These are phyloP conservation scores for Leccinum pachyderme DNA, from an alignment of 1,284 basidiomycete species.

Conservation along the genomic window DNA sequence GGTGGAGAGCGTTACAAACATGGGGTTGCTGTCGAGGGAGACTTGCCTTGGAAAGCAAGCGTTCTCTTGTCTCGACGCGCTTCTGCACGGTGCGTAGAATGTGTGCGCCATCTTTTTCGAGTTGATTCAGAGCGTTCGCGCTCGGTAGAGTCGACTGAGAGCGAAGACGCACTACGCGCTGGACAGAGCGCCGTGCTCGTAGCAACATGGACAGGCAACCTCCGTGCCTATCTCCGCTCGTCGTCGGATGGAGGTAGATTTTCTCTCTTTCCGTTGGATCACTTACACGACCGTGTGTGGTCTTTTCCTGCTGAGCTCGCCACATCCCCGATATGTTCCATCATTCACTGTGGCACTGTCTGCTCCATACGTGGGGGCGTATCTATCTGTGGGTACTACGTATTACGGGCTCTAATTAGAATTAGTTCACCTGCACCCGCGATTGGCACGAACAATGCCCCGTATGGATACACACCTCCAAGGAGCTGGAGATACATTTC, in stretches of 20 bases:
- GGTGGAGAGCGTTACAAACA: background rate
- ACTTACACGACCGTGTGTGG: too few relatives aligned
- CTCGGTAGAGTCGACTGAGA: conserved; percentile 11
- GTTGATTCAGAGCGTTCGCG: conserved; percentile 17
- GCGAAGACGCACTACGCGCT: conserved; percentile 7
- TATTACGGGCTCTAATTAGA: background rate
- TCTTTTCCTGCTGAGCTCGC: too few relatives aligned
- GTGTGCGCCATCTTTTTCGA: conserved; percentile 34
- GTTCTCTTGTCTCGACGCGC: conserved; percentile 29
- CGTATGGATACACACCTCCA: background rate
- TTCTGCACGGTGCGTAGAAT: conserved; percentile 36
- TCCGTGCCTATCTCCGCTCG: too few relatives aligned
- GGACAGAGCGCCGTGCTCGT: conserved; percentile 13
- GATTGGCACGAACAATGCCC: background rate
- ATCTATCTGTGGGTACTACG: background rate
- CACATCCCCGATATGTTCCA: background rate
- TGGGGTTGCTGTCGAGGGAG: background rate
- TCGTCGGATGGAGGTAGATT: too few relatives aligned
- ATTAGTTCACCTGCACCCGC: background rate
- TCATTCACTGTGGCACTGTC: background rate
- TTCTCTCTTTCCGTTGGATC: too few relatives aligned
- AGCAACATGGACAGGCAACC: too few relatives aligned
- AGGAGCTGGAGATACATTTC: background rate
- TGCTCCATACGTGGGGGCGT: background rate
- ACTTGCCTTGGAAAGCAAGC: conserved; percentile 31